Base-by-base conservation (phyloP, 129 eudicot genomes). In the Kitagawia praeruptora region DNA sequence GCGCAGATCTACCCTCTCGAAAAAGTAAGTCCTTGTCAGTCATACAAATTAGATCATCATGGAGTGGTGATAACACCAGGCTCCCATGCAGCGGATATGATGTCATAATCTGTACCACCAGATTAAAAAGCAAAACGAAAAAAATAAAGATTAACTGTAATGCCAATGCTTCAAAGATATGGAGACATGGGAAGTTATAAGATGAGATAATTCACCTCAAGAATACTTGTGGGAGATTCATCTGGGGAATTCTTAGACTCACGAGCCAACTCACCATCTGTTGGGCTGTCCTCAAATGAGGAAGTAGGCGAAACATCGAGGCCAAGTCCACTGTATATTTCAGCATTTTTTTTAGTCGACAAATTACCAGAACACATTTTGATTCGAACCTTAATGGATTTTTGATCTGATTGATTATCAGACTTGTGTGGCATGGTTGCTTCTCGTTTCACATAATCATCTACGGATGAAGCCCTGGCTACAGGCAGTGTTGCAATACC, bases 281-380 rank as follows among this genome's bases (percentile, higher is more conserved):
- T 79, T 53, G 89, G 95, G 75, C 91, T 92, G 54, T 84, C 85
- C 76, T 91, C 95, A 81, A 85, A 64, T 34, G 99, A 96, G 41
- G 98, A 90, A 39, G 98, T 84, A 19, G 99, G 99, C 76, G 99
- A 96, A 14, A 83, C 86, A 83, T 84, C 98, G 9, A 95, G 99
- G 42, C 99, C 99, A 64, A 95, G 99, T 39, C 99, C 99, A 85
- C 96, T 90, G 81, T 90, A 95, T 78, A 95, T 89, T 84, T 91
- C 97, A 80, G 97, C 91, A 40, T 90, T 92, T 84, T 86, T 87
- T 84, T 79, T 82, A 45, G 87, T 84, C 47, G 89, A 77, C 82
- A 78, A 82, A 82, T 92, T 89, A 78, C 92, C 96, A 54, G 94
- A 81, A 11, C 97, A 90, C 75, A 95, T 87, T 85, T 81, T 90